Evolutionary conservation across 108 stramenopile species (phyloP).

Genomic region (Nannochloropsis granulata): DNA sequence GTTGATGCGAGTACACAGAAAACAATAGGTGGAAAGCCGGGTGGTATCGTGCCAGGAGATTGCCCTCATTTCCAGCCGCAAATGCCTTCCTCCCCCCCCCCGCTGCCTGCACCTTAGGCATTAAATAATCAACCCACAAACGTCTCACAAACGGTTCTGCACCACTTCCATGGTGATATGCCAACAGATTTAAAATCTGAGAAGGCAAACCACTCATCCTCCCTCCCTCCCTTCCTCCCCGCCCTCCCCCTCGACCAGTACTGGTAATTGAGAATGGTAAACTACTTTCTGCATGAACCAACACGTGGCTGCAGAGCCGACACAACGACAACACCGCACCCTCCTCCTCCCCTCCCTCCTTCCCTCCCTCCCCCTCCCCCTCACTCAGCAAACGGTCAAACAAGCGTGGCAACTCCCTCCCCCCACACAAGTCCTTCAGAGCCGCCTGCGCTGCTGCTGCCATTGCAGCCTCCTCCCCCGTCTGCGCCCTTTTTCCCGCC

Average conservation of each 20-base stretch:
- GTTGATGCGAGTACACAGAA: slow-evolving; percentile 2
- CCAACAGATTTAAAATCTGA: not conserved
- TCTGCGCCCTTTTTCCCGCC: not conserved
- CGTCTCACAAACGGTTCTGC: not conserved
- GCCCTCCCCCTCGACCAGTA: not conserved
- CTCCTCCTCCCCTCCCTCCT: not conserved
- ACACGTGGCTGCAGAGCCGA: not conserved
- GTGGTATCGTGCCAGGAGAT: not conserved
- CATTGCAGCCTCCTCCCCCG: not conserved
- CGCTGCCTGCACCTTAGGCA: not conserved
- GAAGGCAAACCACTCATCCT: not conserved
- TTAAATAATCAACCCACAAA: not conserved
- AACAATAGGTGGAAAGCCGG: not conserved
- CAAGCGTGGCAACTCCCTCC: not conserved
- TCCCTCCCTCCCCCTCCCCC: not conserved
- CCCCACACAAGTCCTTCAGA: not conserved
- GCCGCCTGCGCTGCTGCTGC: not conserved
- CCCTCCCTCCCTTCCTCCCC: no score
- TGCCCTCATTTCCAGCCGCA: not conserved
- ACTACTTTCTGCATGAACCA: not conserved
- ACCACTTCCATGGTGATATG: not conserved
- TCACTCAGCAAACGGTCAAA: not conserved
- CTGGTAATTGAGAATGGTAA: not conserved
- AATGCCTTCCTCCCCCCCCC: not conserved
- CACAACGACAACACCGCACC: not conserved